Base-by-base conservation (phyloP, 2,329 filamentous ascomycete species). In the Penicillium olsonii region DNA sequence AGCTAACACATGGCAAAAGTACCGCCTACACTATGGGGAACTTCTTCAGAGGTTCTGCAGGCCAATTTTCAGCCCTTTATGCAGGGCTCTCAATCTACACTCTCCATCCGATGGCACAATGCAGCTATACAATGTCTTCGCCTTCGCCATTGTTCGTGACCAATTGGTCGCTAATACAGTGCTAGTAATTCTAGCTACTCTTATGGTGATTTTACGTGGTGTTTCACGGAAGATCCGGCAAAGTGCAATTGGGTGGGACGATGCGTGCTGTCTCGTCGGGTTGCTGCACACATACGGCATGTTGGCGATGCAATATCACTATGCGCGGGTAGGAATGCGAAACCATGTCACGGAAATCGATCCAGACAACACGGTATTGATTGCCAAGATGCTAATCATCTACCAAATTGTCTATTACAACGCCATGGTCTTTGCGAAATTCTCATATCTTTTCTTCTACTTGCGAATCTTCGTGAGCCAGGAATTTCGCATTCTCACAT, bases 401-500 rank as follows among this genome's bases (percentile, higher is more conserved):
- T 58, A 58, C 22, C 64, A 68, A 46, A 48, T 57, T 22, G 37
- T 68, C 19, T 68, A 66, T 31, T 62, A 61, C 11, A 48, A 63
- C 44, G 57, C 64, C 22, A 68, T 68, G 51, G 55, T 64, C 11
- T 29, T 61, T 9, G 64, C 65, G 22, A 61, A 67, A 5, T 46
- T 67, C 19, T 59, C 64, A 19, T 62, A 68, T 38, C 62, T 68
- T 24, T 55, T 67, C 26, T 65, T 64, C 38, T 68, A 66, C 42
- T 53, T 64, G 10, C 65, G 64, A 14, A 59, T 68, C 15, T 60
- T 68, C 41, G 51, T 68, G 17, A 66, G 63, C 2, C 59, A 55
- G 31, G 64, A 62, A 11, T 62, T 68, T 27, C 64, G 67, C 9
- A 55, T 68, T 20, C 57, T 61, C 7, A 62, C 66, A 5, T 60